Base-by-base conservation (phyloP, 345 rosid species). In the Streptanthus diversifolius region DNA sequence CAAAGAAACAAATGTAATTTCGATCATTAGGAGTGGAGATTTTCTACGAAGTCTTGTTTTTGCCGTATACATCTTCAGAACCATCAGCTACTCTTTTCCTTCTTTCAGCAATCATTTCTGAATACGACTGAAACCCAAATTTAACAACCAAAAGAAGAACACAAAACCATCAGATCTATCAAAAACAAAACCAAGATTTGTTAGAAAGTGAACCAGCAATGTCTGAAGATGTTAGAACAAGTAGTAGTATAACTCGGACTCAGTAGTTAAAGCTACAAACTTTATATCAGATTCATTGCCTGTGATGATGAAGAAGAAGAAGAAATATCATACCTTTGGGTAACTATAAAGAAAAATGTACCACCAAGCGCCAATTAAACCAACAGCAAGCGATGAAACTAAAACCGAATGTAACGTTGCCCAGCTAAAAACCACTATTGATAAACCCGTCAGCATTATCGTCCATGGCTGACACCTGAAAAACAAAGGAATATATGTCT, bases 391-490 rank as follows among this genome's bases (percentile, higher is more conserved):
- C 5, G 86, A 63, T 45, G 98, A 83, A 68, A 84, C 81, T 55
- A 83, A 51, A 27, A 81, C 69, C 1, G 98, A 91, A 47, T 76
- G 92, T 43, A 93, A 76, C 55, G 85, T 58, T 36, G 70, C 43
- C 98, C 97, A 93, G 86, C 96, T 90, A 71, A 77, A 79, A 41
- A 86, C 87, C 25, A 85, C 79, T 21, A 53, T 84, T 48, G 73
- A 79, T 25, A 73, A 45, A 68, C 98, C 97, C 6, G 96, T 85
- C 47, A 93, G 56, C 45, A 79, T 63, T 82, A 93, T 88, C 9
- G 97, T 89, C 98, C 98, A 93, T 37, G 98, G 98, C 45, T 91
- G 98, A 80, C 98, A 93, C 97, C 98, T 93, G 73, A 25, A 33
- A 57, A 59, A 37, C 59, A 63, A 27, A 17, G 8, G 4, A 11